Evolutionary conservation across 345 rosid species (phyloP).

Genomic region (Arabidopsis suecica): DNA sequence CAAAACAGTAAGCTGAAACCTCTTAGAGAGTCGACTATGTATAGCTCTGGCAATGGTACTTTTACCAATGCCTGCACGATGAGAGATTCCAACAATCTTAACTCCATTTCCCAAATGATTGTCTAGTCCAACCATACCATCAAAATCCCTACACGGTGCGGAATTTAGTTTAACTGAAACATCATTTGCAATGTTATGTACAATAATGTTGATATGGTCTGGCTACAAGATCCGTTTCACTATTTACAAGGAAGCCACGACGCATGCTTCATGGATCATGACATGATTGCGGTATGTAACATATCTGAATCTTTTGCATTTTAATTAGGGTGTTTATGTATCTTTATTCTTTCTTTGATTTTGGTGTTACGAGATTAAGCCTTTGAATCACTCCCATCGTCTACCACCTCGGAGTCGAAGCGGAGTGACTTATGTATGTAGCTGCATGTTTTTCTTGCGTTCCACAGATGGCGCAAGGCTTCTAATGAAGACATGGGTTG

Average conservation of each 20-base stretch:
- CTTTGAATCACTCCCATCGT: too few relatives aligned
- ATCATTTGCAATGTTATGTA: slow-evolving; percentile 11
- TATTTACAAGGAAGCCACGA: slow-evolving; percentile 79
- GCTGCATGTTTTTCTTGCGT: slow-evolving; percentile 34
- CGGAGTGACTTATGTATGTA: slow-evolving; percentile 23
- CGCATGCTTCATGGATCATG: slow-evolving; percentile 91
- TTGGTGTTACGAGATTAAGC: too few relatives aligned
- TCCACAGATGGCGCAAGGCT: slow-evolving; percentile 20
- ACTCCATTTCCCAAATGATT: background rate
- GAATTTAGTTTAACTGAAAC: background rate
- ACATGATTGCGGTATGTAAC: slow-evolving; percentile 66
- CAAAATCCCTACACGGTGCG: background rate
- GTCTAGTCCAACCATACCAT: background rate
- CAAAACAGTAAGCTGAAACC: background rate
- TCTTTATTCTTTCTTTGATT: too few relatives aligned
- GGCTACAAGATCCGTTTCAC: slow-evolving; percentile 78
- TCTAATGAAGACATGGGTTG: slow-evolving; percentile 35
- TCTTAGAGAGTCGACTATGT: background rate
- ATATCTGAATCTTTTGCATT: background rate
- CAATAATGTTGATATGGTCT: slow-evolving; percentile 35
- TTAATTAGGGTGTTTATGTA: background rate
- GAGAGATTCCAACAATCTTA: background rate
- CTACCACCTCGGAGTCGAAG: too few relatives aligned
- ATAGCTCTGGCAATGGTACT: slow-evolving; percentile 10
- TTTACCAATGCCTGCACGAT: background rate